Base-by-base conservation (phyloP, 2,329 filamentous ascomycete species). In the Fusarium staphyleae region DNA sequence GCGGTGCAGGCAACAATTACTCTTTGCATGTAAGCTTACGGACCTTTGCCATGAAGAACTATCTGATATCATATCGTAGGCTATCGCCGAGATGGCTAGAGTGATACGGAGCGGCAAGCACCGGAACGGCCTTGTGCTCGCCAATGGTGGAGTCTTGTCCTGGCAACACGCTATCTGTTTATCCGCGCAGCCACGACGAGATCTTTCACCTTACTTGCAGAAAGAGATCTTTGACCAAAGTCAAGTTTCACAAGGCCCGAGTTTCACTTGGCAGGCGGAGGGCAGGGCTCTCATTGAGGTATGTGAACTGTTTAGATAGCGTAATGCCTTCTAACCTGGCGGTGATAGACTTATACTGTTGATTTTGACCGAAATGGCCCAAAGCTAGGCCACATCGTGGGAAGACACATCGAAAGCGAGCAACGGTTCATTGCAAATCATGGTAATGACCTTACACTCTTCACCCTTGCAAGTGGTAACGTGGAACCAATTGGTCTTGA, bases 1-100 rank as follows among this genome's bases (percentile, higher is more conserved):
- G 87, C 0, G 87, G 87, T 0, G 87, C 87, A 5, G 87, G 87
- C 0, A 89, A 89, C 57, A 89, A 89, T 48, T 89, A 89, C 54
- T 87, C 84, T 0, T 84, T 88, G 80, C 86, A 89, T 72, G 85
- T 81, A 69, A 66, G 74, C 70, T 29, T 0, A 2, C 2, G 19
- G 19, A 22, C 7, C n/a, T n/a, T n/a, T n/a, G n/a, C 19, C 19
- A 22, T 22, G 19, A 22, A 7, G 19, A 22, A 22, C 4, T 29
- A 11, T 4, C 9, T 29, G 0, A 3, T 12, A 11, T 37, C 18
- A 45, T 7, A 2, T 11, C 0, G 5, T 4, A 70, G 68, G 67
- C 69, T 5, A 77, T 86, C 22, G 81, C 78, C 9, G 81, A 81
- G 65, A 83, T 86, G 77, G 73, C 76, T 0, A 79, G 84, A 4